Conservation (phyloP, 176 grass and related monocot genomes). For the Raddia guianensis region DNA sequence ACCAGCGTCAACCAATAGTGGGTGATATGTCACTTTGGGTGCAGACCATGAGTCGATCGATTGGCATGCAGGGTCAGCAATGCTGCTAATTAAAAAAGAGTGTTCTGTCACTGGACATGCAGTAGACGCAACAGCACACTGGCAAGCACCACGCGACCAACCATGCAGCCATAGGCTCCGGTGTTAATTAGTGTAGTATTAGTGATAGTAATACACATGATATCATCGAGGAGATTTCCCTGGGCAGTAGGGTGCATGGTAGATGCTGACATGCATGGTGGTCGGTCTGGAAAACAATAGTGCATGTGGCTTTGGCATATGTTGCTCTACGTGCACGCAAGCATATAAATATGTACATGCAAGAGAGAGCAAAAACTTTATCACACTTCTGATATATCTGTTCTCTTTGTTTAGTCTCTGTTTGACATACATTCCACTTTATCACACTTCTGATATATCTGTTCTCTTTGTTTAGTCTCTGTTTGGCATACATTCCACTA, state of each 20-base stretch:
- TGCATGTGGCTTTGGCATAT: neutral
- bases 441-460: neutral
- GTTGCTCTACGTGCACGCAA: conserved; percentile 46
- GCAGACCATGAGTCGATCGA: conserved; percentile 4
- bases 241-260: neutral
- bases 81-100: conserved; percentile 18
- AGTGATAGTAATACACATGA: neutral
- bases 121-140: neutral
- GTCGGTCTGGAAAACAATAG: neutral
- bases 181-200: neutral
- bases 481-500: no score
- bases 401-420: neutral
- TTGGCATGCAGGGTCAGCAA: neutral
- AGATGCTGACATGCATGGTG: neutral
- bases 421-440: no score
- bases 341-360: conserved; percentile 5
- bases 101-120: neutral
- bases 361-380: neutral
- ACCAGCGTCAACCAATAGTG: conserved; percentile 31
- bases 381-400: neutral
- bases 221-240: neutral
- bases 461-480: neutral
- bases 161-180: neutral
- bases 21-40: conserved; percentile 43
- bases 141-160: conserved; percentile 29